A percentile compares a stretch with the other conserved stretches of the same genome.
Conservation (phyloP, 257 asterid genomes). For the Lavandula angustifolia region DNA sequence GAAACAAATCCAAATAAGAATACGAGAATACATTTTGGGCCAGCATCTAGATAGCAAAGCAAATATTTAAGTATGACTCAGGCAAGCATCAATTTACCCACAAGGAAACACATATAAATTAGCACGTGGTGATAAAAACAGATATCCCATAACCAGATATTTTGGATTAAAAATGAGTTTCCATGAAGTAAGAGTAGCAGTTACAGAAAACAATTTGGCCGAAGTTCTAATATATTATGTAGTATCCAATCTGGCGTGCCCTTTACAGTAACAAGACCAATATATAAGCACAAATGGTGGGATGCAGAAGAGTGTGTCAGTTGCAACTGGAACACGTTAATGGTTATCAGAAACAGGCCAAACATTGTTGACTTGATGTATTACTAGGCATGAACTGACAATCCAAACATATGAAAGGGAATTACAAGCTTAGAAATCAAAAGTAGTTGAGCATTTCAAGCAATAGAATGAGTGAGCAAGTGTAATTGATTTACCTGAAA, state of each 20-base stretch:
- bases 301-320: background rate
- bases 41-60: background rate
- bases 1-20: background rate
- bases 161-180: background rate
- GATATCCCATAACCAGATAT: background rate
- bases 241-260: background rate
- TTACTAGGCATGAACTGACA: background rate
- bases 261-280: background rate
- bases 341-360: background rate
- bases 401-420: conserved; percentile 4
- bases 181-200: conserved; percentile 12
- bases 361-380: background rate
- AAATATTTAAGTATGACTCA: background rate
- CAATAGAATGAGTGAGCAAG: background rate
- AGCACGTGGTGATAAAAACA: background rate
- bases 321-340: background rate
- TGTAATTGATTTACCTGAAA: conserved; percentile 57
- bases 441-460: conserved; percentile 10
- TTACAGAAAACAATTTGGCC: too few relatives aligned
- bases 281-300: background rate
- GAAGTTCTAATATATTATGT: background rate
- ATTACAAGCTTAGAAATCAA: background rate
- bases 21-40: background rate
- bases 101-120: background rate
- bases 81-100: background rate